phyloP scores from a whole-genome alignment of 257 asterid genomes.

The Leptodermis oblonga region DNA sequence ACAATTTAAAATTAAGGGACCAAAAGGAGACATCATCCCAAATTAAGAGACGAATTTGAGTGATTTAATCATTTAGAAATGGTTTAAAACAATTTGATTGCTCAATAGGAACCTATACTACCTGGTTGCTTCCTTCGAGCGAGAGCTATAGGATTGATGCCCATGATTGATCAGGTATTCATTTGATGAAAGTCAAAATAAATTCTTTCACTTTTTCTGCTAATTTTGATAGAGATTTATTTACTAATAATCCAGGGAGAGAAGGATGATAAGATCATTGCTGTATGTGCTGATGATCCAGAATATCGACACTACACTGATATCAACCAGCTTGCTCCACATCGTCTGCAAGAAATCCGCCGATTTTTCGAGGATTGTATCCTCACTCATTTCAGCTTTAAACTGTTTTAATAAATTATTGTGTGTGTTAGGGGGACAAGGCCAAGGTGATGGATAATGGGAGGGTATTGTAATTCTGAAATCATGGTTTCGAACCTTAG shows the following conservation, averaged over 20 bases:
- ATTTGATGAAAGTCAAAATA: too few relatives aligned
- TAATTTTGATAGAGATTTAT: too few relatives aligned
- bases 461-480: too few relatives aligned
- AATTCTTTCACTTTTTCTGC: too few relatives aligned
- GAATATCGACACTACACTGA: slow-evolving; percentile 88
- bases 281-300: slow-evolving; percentile 97
- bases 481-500: too few relatives aligned
- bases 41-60: too few relatives aligned
- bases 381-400: slow-evolving; percentile 15
- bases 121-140: slow-evolving; percentile 98
- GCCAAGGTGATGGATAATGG: too few relatives aligned
- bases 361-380: slow-evolving; percentile 97
- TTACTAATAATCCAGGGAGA: too few relatives aligned
- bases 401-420: neutral
- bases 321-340: slow-evolving; percentile 90
- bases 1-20: too few relatives aligned
- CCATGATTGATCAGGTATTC: slow-evolving; percentile 98
- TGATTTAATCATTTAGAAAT: too few relatives aligned
- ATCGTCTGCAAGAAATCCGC: slow-evolving; percentile 83
- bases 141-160: slow-evolving; percentile 93
- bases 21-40: too few relatives aligned
- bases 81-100: neutral
- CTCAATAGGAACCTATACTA: slow-evolving; percentile 68
- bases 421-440: too few relatives aligned
- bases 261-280: slow-evolving; percentile 92